Percentiles rank a stretch among this genome's conserved stretches.
These are phyloP conservation scores for Trypethelium eluteriae DNA, from an alignment of 495 filamentous ascomycete species.

Conservation along the genomic window DNA sequence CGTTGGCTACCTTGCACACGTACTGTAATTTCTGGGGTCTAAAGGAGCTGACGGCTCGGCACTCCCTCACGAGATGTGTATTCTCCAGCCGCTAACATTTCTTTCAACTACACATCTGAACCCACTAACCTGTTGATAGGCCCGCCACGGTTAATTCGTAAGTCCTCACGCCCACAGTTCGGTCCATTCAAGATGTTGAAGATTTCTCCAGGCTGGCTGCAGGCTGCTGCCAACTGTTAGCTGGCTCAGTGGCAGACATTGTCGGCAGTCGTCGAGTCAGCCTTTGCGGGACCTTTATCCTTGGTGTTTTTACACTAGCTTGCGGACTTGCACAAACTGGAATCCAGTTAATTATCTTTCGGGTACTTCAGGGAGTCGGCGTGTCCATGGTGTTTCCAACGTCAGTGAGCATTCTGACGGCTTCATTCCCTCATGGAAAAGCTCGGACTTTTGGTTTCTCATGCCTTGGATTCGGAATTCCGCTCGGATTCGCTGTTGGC, in stretches of 20 bases:
- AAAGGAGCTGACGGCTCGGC: no score
- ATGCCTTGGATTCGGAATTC: slow-evolving; percentile 43
- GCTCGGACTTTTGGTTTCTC: slow-evolving; percentile 48
- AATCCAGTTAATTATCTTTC: slow-evolving; percentile 46
- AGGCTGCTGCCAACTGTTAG: slow-evolving; percentile 44
- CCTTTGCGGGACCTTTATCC: slow-evolving; percentile 41
- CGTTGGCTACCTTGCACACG: no score
- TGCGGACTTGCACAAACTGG: slow-evolving; percentile 41
- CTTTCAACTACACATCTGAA: not conserved
- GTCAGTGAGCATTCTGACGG: slow-evolving; percentile 44
- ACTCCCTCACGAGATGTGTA: no score
- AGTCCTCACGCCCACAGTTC: not conserved
- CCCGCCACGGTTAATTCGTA: not conserved
- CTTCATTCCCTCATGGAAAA: slow-evolving; percentile 38
- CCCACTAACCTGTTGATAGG: not conserved
- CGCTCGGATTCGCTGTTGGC: slow-evolving; percentile 48
- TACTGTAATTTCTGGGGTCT: no score
- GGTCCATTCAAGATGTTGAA: slow-evolving; percentile 30
- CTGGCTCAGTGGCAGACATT: slow-evolving; percentile 47
- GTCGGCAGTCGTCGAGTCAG: slow-evolving; percentile 41
- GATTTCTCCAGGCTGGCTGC: slow-evolving; percentile 34
- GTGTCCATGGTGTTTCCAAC: slow-evolving; percentile 46
- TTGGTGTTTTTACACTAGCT: slow-evolving; percentile 40
- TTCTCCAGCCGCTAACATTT: no score
- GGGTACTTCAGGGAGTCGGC: slow-evolving; percentile 44